Conservation (phyloP, 73 alveolate genomes). For the Tetrahymena thermophila region DNA sequence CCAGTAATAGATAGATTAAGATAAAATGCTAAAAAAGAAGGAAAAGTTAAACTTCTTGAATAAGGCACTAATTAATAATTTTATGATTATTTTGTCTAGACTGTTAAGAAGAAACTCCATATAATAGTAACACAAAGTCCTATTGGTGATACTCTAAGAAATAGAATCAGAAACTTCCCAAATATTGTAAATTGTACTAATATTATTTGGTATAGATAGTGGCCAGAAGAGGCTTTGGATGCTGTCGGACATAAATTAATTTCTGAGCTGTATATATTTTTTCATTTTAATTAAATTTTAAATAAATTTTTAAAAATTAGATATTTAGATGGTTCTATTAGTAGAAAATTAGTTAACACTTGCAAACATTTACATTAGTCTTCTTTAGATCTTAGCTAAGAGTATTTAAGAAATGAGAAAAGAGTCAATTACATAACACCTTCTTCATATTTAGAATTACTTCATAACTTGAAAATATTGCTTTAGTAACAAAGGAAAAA, state of each 20-base stretch:
- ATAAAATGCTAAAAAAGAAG: conserved; percentile 45
- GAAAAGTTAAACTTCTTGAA: conserved; percentile 22
- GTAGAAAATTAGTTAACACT: conserved; percentile 12
- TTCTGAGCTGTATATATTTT: neutral
- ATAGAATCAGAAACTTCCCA: conserved; percentile 50
- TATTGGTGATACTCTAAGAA: conserved; percentile 47
- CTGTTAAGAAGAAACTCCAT: conserved; percentile 39
- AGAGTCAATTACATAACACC: conserved; percentile 86
- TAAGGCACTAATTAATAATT: conserved; percentile 19
- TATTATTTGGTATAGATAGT: conserved; percentile 52
- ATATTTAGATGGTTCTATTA: neutral
- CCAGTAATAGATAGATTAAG: conserved; percentile 29
- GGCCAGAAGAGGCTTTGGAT: conserved; percentile 63
- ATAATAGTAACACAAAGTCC: conserved; percentile 58
- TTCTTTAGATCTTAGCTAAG: conserved; percentile 57
- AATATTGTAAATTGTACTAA: conserved; percentile 59
- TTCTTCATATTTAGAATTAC: conserved; percentile 74
- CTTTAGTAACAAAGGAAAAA: conserved; percentile 70
- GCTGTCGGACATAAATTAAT: conserved; percentile 46
- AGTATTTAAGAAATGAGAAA: conserved; percentile 72
- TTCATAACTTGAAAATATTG: conserved; percentile 65
- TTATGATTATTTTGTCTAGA: conserved; percentile 41
- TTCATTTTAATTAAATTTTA: neutral
- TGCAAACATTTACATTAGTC: conserved; percentile 66
- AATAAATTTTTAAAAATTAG: neutral